Conservation (phyloP, 2,329 filamentous ascomycete genomes). For the Chaetomium globosum region DNA sequence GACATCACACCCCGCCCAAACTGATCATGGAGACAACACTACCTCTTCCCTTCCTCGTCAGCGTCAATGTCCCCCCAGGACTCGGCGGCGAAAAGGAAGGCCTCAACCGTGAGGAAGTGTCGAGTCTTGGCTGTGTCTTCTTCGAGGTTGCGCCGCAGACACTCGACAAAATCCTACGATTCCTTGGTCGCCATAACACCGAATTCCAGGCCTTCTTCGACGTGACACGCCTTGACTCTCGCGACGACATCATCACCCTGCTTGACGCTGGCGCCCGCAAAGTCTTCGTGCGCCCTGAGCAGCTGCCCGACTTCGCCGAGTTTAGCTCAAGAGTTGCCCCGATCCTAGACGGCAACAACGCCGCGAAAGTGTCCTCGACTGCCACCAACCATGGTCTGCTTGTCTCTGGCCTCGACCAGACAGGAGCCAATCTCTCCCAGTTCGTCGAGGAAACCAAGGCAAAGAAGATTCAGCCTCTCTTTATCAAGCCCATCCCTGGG, state of each 20-base stretch:
- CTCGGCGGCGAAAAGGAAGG: conserved; percentile 53
- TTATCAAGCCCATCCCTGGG: conserved; percentile 54
- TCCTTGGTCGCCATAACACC: conserved; percentile 54
- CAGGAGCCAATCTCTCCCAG: conserved; percentile 45
- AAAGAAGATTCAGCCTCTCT: conserved; percentile 52
- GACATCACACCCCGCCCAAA: neutral
- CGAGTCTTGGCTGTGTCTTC: conserved; percentile 62
- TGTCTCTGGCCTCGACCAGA: conserved; percentile 55
- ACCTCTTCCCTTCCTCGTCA: conserved; percentile 64
- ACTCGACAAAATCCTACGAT: conserved; percentile 49
- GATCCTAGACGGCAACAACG: conserved; percentile 45
- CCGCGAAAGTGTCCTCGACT: conserved; percentile 35
- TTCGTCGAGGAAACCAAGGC: conserved; percentile 52
- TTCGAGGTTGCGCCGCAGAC: conserved; percentile 52
- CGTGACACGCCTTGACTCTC: conserved; percentile 67
- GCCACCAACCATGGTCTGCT: conserved; percentile 55
- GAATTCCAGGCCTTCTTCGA: conserved; percentile 72
- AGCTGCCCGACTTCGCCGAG: conserved; percentile 61
- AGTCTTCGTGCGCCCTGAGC: conserved; percentile 75
- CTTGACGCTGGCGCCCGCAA: conserved; percentile 84
- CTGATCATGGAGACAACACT: conserved; percentile 64
- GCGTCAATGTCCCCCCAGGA: conserved; percentile 55
- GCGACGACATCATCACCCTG: conserved; percentile 75
- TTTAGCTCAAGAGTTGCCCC: conserved; percentile 61
- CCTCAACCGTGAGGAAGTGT: conserved; percentile 59